Evolutionary conservation across 495 filamentous ascomycete genomes (phyloP).

Genomic region (Xylaria cubensis): DNA sequence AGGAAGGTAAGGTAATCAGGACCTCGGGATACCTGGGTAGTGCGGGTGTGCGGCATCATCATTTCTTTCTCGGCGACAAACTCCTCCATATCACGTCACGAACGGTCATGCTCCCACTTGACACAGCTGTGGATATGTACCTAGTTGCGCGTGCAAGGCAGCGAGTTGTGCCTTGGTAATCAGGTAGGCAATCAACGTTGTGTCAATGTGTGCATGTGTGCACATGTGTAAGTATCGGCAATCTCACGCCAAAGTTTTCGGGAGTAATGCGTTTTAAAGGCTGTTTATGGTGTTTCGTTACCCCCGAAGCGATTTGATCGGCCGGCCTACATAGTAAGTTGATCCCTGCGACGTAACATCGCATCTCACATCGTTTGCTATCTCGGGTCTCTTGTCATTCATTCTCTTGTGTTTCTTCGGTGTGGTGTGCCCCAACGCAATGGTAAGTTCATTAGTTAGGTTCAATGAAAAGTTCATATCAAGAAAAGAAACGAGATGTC

Average conservation of each 20-base stretch:
- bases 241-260: conserved; percentile 33
- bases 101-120: not conserved
- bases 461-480: not conserved
- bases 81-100: not conserved
- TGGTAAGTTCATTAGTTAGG: not conserved
- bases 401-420: not conserved
- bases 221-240: conserved; percentile 36
- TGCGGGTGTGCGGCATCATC: conserved; percentile 4
- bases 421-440: not conserved
- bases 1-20: not conserved
- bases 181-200: conserved; percentile 3
- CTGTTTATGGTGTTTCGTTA: conserved; percentile 21
- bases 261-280: conserved; percentile 25
- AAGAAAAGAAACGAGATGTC: conserved; percentile 11
- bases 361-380: conserved; percentile 18
- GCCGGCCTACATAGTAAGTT: not conserved
- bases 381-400: conserved; percentile 16
- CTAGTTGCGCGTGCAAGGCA: not conserved
- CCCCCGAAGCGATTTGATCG: conserved; percentile 33
- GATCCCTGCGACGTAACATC: conserved; percentile 10
- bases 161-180: not conserved
- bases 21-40: not conserved
- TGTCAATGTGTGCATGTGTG: conserved; percentile 32
- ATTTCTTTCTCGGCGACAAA: not conserved
- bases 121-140: conserved; percentile 10